phyloP scores from a whole-genome alignment of 345 rosid species.

The Lagerstroemia speciosa region DNA sequence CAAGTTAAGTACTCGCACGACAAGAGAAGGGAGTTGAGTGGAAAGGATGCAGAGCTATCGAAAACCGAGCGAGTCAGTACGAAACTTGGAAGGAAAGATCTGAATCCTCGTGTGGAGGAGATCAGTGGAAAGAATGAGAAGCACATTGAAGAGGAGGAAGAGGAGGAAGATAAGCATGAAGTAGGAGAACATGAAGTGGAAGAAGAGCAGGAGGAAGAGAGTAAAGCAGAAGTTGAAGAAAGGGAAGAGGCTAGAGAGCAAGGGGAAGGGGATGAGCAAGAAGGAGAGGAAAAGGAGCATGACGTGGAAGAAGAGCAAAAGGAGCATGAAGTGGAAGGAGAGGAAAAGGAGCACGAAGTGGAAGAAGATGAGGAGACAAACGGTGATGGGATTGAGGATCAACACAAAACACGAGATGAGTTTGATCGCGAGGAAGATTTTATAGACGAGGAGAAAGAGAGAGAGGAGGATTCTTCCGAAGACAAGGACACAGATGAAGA shows the following conservation, averaged over 20 bases:
- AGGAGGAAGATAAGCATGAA: constrained; percentile 12
- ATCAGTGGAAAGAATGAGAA: constrained; percentile 19
- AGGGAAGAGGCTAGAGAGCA: constrained; percentile 3
- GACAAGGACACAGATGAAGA: too few species aligned
- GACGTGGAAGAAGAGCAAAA: constrained; percentile 13
- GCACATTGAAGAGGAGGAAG: constrained; percentile 30
- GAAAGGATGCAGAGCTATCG: constrained; percentile 34
- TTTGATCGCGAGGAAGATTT: constrained; percentile 25
- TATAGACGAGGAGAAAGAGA: constrained; percentile 27
- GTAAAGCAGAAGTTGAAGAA: neutral
- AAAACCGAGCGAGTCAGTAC: constrained; percentile 14
- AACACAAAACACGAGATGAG: constrained; percentile 17
- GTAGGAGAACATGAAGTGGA: neutral
- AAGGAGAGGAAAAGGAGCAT: constrained; percentile 23
- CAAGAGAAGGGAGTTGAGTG: constrained; percentile 68
- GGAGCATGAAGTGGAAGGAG: constrained; percentile 14
- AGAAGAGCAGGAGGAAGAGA: constrained; percentile 39
- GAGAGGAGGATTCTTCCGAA: constrained; percentile 14
- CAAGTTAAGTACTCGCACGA: constrained; percentile 87
- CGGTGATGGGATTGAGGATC: constrained; percentile 19
- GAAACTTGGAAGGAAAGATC: constrained; percentile 77
- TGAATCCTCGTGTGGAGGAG: constrained; percentile 35
- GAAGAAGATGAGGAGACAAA: constrained; percentile 32
- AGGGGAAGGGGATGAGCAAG: constrained; percentile 26
- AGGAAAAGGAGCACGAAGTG: neutral